Base-by-base conservation (phyloP, 2,329 filamentous ascomycete species). In the Coleophoma eucalyptorum region DNA sequence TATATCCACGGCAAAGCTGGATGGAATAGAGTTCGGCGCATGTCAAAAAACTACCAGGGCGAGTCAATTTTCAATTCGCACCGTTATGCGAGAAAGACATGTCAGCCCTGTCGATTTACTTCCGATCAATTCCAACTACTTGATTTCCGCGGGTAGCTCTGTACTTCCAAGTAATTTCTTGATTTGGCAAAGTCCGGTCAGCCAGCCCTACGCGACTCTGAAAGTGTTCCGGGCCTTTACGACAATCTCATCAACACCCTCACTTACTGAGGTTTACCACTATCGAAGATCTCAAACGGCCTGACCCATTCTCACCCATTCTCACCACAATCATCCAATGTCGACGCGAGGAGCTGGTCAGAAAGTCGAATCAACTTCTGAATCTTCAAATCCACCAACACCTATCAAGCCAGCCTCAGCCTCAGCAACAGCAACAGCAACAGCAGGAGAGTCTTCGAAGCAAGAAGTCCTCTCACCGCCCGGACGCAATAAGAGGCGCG, bases 101-200 rank as follows among this genome's bases (percentile, higher is more conserved):
- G 56, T 60, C 54, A 55, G 57, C 55, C 59, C 53, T 61, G 54
- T 60, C 55, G 46, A 61, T 50, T 26, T 47, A 54, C 52, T 41
- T 51, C 54, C 48, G 45, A 50, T 48, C 46, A 46, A 57, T 57
- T 42, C 52, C 48, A 59, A 56, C 55, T 62, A 59, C 55, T 52
- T 60, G 55, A 61, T 50, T 54, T 57, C 50, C n/a, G 50, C 52
- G 63, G 59, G 62, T 63, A 60, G 52, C 54, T 58, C 58, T 51
- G 59, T 63, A 62, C 56, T 56, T 58, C 42, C 52, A 55, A 58
- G 60, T 61, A 54, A 62, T 58, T 56, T 57, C 61, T 56, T 54
- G 55, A 56, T 47, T 49, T 50, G 52, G 55, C 50, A 46, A 26
- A 26, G 26, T 26, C 26, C 10, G n/a, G 26, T 26, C 26, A 26